Evolutionary conservation across 2,329 filamentous ascomycete genomes (phyloP).

Genomic region (Colletotrichum tropicale): DNA sequence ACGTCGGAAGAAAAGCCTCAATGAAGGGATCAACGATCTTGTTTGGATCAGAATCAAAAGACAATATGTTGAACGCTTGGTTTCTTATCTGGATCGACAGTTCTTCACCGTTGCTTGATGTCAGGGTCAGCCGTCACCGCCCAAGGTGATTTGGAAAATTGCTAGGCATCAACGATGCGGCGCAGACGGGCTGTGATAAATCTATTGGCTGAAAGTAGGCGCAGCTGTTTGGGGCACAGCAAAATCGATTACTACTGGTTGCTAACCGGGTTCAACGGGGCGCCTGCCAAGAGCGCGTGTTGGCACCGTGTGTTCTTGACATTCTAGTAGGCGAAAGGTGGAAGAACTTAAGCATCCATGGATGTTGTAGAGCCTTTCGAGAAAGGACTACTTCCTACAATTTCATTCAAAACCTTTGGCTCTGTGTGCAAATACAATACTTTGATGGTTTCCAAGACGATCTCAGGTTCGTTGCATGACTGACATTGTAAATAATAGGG

Average conservation of each 20-base stretch:
- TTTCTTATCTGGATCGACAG: background rate
- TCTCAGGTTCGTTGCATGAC: accelerated
- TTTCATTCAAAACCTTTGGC: background rate
- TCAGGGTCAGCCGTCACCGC: background rate
- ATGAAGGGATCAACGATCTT: background rate
- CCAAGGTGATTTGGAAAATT: background rate
- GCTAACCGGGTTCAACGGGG: background rate
- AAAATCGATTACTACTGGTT: background rate
- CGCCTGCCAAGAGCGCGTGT: background rate
- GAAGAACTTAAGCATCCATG: background rate
- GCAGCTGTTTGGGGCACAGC: background rate
- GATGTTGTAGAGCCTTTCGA: background rate
- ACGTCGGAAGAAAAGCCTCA: background rate
- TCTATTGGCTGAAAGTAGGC: background rate
- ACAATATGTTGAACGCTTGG: background rate
- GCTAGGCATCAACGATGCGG: background rate
- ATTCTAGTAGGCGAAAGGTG: background rate
- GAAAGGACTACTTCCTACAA: accelerated
- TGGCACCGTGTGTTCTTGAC: background rate
- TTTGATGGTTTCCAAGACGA: background rate
- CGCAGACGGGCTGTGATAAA: background rate
- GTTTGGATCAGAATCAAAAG: accelerated
- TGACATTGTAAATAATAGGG: background rate
- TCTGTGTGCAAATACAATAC: accelerated
- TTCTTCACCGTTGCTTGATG: background rate